phyloP scores from a whole-genome alignment of 257 asterid species.

The Phtheirospermum japonicum region DNA sequence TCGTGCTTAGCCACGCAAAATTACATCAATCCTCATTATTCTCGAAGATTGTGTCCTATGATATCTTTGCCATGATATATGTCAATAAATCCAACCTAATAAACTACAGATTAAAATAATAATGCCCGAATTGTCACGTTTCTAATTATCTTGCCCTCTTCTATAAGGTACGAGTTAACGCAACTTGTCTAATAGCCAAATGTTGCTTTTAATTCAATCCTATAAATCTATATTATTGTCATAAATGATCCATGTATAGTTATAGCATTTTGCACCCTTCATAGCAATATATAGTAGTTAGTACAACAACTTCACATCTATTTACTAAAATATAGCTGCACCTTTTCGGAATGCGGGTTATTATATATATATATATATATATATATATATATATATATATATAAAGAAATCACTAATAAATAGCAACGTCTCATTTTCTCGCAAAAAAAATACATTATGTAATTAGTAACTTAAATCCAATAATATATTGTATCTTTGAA shows the following conservation, averaged over 20 bases:
- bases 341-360: not conserved
- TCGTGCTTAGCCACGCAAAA: too few species aligned
- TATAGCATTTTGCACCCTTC: too few species aligned
- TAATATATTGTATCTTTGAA: too few species aligned
- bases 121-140: not conserved
- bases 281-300: not conserved
- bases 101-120: not conserved
- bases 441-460: too few species aligned
- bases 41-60: not conserved
- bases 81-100: not conserved
- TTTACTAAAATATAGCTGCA: too few species aligned
- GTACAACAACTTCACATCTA: not conserved
- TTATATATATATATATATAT: too few species aligned
- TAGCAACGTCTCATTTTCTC: too few species aligned
- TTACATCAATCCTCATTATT: too few species aligned
- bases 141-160: not conserved
- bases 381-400: too few species aligned
- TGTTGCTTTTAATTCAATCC: not conserved
- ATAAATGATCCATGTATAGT: not conserved
- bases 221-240: not conserved
- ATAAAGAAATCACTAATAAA: too few species aligned
- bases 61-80: too few species aligned
- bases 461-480: too few species aligned
- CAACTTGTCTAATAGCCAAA: not conserved
- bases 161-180: not conserved